Evolutionary conservation across 495 filamentous ascomycete species (phyloP).

Genomic region (Xylaria flabelliformis): DNA sequence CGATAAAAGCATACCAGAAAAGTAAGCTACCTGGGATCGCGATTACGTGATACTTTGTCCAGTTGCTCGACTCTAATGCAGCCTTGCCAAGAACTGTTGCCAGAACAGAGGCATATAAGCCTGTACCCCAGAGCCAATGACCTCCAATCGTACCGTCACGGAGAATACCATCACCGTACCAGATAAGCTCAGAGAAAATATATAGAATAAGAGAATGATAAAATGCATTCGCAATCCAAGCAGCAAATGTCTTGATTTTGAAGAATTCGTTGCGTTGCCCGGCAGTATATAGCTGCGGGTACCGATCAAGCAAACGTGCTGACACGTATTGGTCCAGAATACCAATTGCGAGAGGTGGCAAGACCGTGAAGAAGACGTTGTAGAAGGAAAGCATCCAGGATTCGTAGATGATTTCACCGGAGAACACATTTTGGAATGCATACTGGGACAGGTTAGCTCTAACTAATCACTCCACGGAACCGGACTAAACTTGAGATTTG

Average conservation of each 20-base stretch:
- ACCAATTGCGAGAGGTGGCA: constrained; percentile 93
- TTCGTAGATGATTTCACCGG: constrained; percentile 97
- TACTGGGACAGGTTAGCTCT: constrained; percentile 64
- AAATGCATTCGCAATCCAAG: constrained; percentile 91
- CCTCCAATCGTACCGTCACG: constrained; percentile 79
- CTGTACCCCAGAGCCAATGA: constrained; percentile 97
- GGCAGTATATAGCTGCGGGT: constrained; percentile 94
- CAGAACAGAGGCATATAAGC: constrained; percentile 88
- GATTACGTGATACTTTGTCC: constrained; percentile 97
- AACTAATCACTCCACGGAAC: not conserved
- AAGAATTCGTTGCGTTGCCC: constrained; percentile 94
- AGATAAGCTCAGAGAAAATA: constrained; percentile 81
- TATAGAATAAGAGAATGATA: constrained; percentile 96
- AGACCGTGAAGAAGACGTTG: constrained; percentile 97
- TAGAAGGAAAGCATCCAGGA: constrained; percentile 99
- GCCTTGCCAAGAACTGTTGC: constrained; percentile 95
- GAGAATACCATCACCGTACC: constrained; percentile 75
- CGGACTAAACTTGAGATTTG: not conserved
- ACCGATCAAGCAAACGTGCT: constrained; percentile 93
- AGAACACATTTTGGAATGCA: constrained; percentile 97
- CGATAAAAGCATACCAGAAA: constrained; percentile 90
- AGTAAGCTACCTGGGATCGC: constrained; percentile 93
- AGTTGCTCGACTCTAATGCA: constrained; percentile 91
- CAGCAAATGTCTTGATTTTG: constrained; percentile 85
- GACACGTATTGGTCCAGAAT: constrained; percentile 99